Conservation (phyloP, 441 rosid genomes). For the Rhodomyrtus psidioides region DNA sequence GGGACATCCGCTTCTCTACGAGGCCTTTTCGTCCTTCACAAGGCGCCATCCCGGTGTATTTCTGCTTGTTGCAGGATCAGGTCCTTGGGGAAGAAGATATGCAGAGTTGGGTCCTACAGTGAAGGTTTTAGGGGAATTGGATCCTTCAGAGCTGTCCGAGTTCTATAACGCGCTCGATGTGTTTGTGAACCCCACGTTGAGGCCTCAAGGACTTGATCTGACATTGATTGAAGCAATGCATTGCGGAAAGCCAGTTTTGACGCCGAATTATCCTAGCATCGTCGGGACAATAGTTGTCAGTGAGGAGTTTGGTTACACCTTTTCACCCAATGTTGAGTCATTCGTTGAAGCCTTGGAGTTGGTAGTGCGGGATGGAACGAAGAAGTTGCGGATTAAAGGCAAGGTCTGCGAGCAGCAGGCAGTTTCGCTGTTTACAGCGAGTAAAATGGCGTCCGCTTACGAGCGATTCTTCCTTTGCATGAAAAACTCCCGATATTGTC, state of each 20-base stretch:
- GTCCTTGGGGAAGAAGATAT: constrained; percentile 63
- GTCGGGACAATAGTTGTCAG: constrained; percentile 53
- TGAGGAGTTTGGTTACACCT: constrained; percentile 47
- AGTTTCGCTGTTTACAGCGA: constrained; percentile 46
- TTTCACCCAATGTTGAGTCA: constrained; percentile 59
- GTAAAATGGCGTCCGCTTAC: constrained; percentile 56
- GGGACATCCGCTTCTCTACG: constrained; percentile 59
- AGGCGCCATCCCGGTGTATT: constrained; percentile 29
- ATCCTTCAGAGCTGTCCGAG: constrained; percentile 33
- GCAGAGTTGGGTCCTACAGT: constrained; percentile 43
- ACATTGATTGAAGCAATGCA: constrained; percentile 68
- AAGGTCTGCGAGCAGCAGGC: constrained; percentile 36
- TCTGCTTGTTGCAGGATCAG: constrained; percentile 63
- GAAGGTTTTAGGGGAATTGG: constrained; percentile 43
- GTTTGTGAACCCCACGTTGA: constrained; percentile 58
- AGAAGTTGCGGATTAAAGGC: constrained; percentile 40
- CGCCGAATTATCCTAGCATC: constrained; percentile 66
- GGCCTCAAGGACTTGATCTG: constrained; percentile 69
- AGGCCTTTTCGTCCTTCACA: constrained; percentile 40
- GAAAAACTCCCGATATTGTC: background rate
- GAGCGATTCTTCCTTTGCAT: background rate
- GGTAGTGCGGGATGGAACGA: constrained; percentile 39
- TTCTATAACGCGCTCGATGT: constrained; percentile 56
- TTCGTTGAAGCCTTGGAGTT: constrained; percentile 47
- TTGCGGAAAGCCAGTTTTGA: constrained; percentile 56